Evolutionary conservation across 345 rosid species (phyloP).

Genomic region (Citrus mangshanensis): DNA sequence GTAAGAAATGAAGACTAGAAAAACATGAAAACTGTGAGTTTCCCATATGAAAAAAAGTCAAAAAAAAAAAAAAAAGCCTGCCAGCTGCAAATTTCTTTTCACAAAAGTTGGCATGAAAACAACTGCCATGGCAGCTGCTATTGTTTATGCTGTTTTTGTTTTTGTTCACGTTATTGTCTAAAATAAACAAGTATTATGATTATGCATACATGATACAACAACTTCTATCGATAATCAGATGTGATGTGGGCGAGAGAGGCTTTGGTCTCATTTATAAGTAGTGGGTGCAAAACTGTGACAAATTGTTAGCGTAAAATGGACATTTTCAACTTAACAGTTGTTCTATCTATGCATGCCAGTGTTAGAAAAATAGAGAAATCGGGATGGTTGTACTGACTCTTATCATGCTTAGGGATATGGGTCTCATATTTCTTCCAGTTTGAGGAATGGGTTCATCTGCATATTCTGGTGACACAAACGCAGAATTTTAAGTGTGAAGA

Average conservation of each 20-base stretch:
- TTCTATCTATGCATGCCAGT: neutral
- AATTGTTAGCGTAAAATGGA: neutral
- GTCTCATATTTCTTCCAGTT: slow-evolving; percentile 17
- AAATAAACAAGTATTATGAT: neutral
- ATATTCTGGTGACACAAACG: slow-evolving; percentile 26
- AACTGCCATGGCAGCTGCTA: neutral
- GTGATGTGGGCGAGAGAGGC: neutral
- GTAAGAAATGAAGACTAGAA: neutral
- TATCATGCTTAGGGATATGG: slow-evolving; percentile 43
- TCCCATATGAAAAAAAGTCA: neutral
- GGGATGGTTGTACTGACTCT: slow-evolving; percentile 22
- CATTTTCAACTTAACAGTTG: neutral
- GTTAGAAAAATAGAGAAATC: slow-evolving; percentile 12
- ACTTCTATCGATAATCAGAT: neutral
- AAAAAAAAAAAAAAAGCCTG: neutral
- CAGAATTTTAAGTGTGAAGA: slow-evolving; percentile 35
- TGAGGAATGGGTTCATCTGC: slow-evolving; percentile 27
- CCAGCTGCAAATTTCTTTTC: neutral
- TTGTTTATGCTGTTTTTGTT: neutral
- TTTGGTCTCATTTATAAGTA: neutral
- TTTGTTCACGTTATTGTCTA: neutral
- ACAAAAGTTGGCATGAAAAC: neutral
- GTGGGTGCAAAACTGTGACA: neutral
- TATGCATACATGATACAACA: neutral
- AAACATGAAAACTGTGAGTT: neutral